phyloP scores from a whole-genome alignment of 768 basidiomycete species.

The Leccinum fibrillosum region DNA sequence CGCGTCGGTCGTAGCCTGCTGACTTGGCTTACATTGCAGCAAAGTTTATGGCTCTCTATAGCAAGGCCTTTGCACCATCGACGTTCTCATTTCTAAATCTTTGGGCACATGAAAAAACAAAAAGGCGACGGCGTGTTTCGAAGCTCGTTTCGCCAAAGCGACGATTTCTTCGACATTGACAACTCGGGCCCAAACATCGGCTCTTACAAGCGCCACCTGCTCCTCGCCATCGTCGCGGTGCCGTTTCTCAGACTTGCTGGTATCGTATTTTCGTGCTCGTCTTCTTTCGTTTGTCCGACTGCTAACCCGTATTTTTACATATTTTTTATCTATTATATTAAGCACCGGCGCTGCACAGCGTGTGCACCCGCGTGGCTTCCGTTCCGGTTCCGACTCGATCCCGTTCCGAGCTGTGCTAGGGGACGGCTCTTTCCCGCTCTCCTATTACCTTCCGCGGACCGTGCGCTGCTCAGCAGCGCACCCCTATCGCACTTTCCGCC shows the following conservation, averaged over 20 bases:
- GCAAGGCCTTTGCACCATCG: conserved; percentile 12
- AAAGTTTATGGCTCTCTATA: conserved; percentile 29
- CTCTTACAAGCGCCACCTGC: conserved; percentile 17
- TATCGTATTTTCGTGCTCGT: background rate
- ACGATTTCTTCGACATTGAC: conserved; percentile 32
- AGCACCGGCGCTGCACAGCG: no score
- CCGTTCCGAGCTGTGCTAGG: no score
- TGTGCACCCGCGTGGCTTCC: no score
- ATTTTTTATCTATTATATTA: background rate
- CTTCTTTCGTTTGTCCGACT: background rate
- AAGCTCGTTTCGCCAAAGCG: conserved; percentile 30
- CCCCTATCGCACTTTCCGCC: no score
- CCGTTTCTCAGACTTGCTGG: conserved; percentile 27
- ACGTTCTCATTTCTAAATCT: background rate
- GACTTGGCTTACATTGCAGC: conserved; percentile 13
- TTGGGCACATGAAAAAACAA: background rate
- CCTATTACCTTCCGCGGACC: no score
- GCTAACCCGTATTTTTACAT: background rate
- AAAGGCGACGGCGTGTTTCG: conserved; percentile 25
- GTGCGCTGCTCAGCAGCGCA: no score
- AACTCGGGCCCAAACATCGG: conserved; percentile 4
- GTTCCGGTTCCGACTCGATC: no score
- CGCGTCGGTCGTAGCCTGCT: background rate
- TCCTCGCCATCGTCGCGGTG: conserved; percentile 22
- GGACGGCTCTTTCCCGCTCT: no score